A percentile compares a stretch with the other conserved stretches of the same genome.
These are phyloP conservation scores for Rhinocladiella similis DNA, from an alignment of 2,329 filamentous ascomycete species.

Conservation along the genomic window DNA sequence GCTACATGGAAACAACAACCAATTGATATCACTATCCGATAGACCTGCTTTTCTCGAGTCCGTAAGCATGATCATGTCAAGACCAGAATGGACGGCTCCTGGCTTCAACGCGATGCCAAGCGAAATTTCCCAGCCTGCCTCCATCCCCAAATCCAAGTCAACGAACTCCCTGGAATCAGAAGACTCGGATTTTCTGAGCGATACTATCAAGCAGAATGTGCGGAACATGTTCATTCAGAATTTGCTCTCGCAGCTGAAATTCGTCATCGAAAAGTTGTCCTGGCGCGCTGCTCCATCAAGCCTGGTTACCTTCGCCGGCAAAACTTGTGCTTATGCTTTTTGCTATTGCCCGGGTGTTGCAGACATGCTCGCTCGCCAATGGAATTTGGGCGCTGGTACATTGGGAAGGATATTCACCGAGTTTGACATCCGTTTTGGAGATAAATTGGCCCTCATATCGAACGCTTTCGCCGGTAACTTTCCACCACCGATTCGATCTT, in stretches of 20 bases:
- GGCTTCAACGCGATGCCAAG: conserved; percentile 57
- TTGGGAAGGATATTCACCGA: conserved; percentile 72
- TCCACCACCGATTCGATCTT: conserved; percentile 62
- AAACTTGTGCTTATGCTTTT: conserved; percentile 88
- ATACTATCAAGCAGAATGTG: conserved; percentile 84
- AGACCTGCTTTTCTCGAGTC: conserved; percentile 77
- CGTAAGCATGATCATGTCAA: conserved; percentile 78
- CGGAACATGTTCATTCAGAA: conserved; percentile 84
- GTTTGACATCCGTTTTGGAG: conserved; percentile 58
- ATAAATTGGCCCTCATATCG: conserved; percentile 51
- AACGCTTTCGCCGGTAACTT: conserved; percentile 69
- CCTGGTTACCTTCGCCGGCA: conserved; percentile 82
- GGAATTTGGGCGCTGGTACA: conserved; percentile 68
- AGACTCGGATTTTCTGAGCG: conserved; percentile 66
- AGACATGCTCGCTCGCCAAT: conserved; percentile 78
- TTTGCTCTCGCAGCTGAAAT: conserved; percentile 76
- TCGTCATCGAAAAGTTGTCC: conserved; percentile 88
- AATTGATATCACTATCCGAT: conserved; percentile 81
- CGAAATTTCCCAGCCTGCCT: conserved; percentile 32
- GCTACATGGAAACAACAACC: conserved; percentile 72
- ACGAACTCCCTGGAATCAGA: conserved; percentile 61
- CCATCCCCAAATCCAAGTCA: conserved; percentile 52
- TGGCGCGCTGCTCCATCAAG: conserved; percentile 69
- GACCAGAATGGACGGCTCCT: conserved; percentile 80
- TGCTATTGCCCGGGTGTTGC: conserved; percentile 87